A percentile compares a stretch with the other conserved stretches of the same genome.
Conservation (phyloP, 1,284 basidiomycete genomes). For the Ustilago esculenta region DNA sequence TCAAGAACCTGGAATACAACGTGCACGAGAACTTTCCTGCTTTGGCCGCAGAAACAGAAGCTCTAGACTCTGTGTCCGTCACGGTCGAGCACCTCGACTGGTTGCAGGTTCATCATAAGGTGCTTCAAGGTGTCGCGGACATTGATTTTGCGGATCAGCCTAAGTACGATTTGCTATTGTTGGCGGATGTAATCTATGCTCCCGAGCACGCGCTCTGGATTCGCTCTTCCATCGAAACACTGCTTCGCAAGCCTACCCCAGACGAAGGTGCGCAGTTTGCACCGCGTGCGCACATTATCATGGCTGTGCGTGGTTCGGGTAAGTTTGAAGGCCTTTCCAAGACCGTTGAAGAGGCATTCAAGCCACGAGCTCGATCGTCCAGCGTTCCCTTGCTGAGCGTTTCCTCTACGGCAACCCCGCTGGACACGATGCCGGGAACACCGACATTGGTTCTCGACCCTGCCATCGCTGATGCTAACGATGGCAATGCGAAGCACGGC, state of each 20-base stretch:
- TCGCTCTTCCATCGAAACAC: slow-evolving; percentile 33
- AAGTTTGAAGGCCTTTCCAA: slow-evolving; percentile 38
- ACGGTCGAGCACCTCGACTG: slow-evolving; percentile 40
- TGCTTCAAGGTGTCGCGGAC: background rate
- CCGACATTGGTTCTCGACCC: slow-evolving; percentile 11
- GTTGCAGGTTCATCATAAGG: slow-evolving; percentile 24
- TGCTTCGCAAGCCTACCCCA: slow-evolving; percentile 20
- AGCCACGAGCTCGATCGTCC: background rate
- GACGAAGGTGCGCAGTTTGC: background rate
- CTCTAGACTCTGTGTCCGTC: slow-evolving; percentile 13
- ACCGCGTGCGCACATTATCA: slow-evolving; percentile 41
- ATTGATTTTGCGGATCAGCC: background rate
- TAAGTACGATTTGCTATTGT: slow-evolving; percentile 34
- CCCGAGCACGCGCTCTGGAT: slow-evolving; percentile 44
- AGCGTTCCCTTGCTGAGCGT: slow-evolving; percentile 22
- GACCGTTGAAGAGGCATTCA: slow-evolving; percentile 43
- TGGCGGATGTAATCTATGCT: slow-evolving; percentile 46
- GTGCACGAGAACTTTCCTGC: slow-evolving; percentile 24
- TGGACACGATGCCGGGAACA: slow-evolving; percentile 37
- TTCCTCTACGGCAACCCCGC: slow-evolving; percentile 20
- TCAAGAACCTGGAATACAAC: slow-evolving; percentile 35
- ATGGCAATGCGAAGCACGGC: slow-evolving; percentile 15
- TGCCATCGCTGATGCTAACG: background rate
- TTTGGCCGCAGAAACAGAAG: background rate
- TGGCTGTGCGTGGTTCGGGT: slow-evolving; percentile 39